Conservation (phyloP, 805 yeast species). For the Suhomyces xylopsoci region DNA sequence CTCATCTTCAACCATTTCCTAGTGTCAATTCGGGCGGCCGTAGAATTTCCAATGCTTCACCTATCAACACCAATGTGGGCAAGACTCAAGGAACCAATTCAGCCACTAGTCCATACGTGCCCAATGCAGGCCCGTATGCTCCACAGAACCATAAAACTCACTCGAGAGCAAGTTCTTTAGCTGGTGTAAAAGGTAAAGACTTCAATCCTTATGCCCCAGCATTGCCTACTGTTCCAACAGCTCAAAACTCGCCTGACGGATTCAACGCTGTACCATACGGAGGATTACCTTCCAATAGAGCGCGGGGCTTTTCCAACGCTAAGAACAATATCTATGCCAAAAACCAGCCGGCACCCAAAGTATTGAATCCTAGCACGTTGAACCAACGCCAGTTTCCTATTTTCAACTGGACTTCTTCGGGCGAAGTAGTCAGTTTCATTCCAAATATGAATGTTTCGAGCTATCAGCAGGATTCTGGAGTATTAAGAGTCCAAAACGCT, state of each 20-base stretch:
- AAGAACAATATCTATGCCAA: conserved; percentile 14
- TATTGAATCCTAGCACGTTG: conserved; percentile 53
- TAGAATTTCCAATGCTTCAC: conserved; percentile 10
- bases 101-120: conserved; percentile 39
- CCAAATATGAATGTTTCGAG: conserved; percentile 15
- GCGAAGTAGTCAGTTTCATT: conserved; percentile 24
- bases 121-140: conserved; percentile 44
- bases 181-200: conserved; percentile 38
- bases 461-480: conserved; percentile 5
- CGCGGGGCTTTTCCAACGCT: conserved; percentile 22
- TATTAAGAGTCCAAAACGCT: conserved; percentile 33
- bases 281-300: conserved; percentile 13
- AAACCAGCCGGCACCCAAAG: conserved; percentile 21
- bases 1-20: conserved; percentile 10
- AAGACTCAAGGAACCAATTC: conserved; percentile 19
- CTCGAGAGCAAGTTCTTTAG: conserved; percentile 39
- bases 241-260: background rate
- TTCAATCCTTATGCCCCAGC: conserved; percentile 43
- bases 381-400: conserved; percentile 69
- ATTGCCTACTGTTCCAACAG: conserved; percentile 10
- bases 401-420: conserved; percentile 55
- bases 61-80: conserved; percentile 25
- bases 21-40: conserved; percentile 1
- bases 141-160: conserved; percentile 36
- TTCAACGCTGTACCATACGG: background rate